These are phyloP conservation scores for Pleurotus citrinopileatus DNA, from an alignment of 768 basidiomycete genomes.

Conservation along the genomic window DNA sequence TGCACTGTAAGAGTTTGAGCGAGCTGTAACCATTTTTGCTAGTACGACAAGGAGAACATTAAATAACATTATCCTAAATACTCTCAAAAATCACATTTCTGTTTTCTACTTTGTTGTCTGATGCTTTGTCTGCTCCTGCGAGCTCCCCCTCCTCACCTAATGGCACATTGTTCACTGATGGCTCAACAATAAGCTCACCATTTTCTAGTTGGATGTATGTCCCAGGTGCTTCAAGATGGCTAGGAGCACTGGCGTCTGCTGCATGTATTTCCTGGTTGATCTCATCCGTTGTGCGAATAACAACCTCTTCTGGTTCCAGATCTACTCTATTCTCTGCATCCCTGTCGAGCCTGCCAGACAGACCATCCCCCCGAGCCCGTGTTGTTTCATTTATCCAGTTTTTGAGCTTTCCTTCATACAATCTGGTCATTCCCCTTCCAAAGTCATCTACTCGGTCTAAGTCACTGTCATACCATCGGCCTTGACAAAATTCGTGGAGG, in stretches of 20 bases:
- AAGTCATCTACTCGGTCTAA: constrained; percentile 12
- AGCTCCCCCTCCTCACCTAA: too few relatives aligned
- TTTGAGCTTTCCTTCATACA: background rate
- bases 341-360: too few relatives aligned
- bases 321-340: too few relatives aligned
- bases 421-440: constrained; percentile 2
- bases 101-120: background rate
- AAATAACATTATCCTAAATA: background rate
- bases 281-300: too few relatives aligned
- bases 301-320: too few relatives aligned
- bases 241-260: too few relatives aligned
- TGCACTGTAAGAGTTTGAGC: too few relatives aligned
- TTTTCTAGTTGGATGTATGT: too few relatives aligned
- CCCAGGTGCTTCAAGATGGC: too few relatives aligned
- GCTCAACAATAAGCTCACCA: too few relatives aligned
- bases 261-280: too few relatives aligned
- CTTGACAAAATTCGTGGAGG: constrained; percentile 19
- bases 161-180: too few relatives aligned
- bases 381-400: background rate
- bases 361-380: background rate
- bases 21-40: background rate
- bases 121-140: background rate
- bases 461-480: constrained; percentile 14
- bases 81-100: background rate
- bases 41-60: background rate